Conservation (phyloP, 192 early-diverging fungal genomes). For the Umbelopsis sp. region DNA sequence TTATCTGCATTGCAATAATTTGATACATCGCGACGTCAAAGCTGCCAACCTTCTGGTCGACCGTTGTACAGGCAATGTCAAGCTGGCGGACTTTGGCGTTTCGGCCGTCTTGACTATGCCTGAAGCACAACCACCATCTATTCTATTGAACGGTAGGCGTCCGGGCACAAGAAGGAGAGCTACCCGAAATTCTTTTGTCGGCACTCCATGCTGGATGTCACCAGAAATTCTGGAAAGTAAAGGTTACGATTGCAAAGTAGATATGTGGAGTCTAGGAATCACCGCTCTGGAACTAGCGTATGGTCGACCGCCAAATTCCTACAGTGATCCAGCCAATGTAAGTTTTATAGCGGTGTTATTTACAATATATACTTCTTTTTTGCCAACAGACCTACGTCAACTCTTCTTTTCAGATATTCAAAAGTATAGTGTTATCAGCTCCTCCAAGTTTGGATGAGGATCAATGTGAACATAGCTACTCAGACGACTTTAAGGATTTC, state of each 20-base stretch:
- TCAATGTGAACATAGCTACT: neutral
- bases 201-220: conserved; percentile 65
- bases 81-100: conserved; percentile 64
- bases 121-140: conserved; percentile 9
- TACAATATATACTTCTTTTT: neutral
- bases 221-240: conserved; percentile 44
- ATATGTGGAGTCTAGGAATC: conserved; percentile 53
- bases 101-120: conserved; percentile 18
- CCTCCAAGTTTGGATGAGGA: conserved; percentile 21
- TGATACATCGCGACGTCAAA: conserved; percentile 75
- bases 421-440: conserved; percentile 20
- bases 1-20: conserved; percentile 64
- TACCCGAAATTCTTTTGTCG: conserved; percentile 63
- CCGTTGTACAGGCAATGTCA: conserved; percentile 56
- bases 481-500: conserved; percentile 25
- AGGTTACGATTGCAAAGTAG: conserved; percentile 48
- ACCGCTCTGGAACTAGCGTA: conserved; percentile 42
- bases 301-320: conserved; percentile 39
- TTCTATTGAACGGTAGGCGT: neutral
- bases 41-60: conserved; percentile 69
- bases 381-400: neutral
- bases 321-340: conserved; percentile 41
- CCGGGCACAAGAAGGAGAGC: conserved; percentile 59
- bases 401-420: conserved; percentile 23
- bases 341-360: neutral